These are phyloP conservation scores for Xenosphaeropsis pyriputrescens DNA, from an alignment of 2,329 filamentous ascomycete genomes.

Conservation along the genomic window DNA sequence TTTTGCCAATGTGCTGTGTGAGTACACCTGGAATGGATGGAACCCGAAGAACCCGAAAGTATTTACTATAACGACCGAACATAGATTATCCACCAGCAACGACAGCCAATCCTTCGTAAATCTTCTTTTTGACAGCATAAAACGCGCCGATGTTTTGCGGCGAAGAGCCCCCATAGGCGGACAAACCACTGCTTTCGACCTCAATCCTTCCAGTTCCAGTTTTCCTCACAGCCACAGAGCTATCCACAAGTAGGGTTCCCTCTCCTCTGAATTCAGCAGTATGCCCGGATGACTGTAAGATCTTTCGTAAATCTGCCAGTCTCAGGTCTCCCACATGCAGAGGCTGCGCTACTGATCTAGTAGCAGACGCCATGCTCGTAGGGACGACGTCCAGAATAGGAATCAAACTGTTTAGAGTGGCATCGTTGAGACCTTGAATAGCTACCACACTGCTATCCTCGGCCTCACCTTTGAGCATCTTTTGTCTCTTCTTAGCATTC, in stretches of 20 bases:
- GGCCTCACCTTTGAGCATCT: conserved; percentile 27
- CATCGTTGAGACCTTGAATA: not conserved
- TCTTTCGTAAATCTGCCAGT: conserved; percentile 71
- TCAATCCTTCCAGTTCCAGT: conserved; percentile 76
- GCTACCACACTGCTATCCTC: conserved; percentile 14
- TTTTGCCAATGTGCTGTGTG: not conserved
- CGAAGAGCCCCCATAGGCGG: conserved; percentile 23
- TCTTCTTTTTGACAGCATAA: conserved; percentile 75
- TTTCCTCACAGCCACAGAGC: conserved; percentile 78
- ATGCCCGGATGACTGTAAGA: conserved; percentile 72
- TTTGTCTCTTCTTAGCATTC: conserved; percentile 27
- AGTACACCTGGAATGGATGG: not conserved
- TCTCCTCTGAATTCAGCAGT: conserved; percentile 87
- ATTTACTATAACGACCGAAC: not conserved
- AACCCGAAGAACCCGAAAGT: not conserved
- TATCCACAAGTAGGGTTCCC: conserved; percentile 80
- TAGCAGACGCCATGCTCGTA: conserved; percentile 50
- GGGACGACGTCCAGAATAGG: conserved; percentile 32
- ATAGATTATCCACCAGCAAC: conserved; percentile 41
- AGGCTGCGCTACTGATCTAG: conserved; percentile 66
- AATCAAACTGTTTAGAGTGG: conserved; percentile 6
- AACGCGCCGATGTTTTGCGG: conserved; percentile 43
- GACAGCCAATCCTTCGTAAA: conserved; percentile 88
- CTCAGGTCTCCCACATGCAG: conserved; percentile 90
- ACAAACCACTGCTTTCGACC: conserved; percentile 61